phyloP scores from a whole-genome alignment of 495 filamentous ascomycete species.

The Penicillium alfredii region DNA sequence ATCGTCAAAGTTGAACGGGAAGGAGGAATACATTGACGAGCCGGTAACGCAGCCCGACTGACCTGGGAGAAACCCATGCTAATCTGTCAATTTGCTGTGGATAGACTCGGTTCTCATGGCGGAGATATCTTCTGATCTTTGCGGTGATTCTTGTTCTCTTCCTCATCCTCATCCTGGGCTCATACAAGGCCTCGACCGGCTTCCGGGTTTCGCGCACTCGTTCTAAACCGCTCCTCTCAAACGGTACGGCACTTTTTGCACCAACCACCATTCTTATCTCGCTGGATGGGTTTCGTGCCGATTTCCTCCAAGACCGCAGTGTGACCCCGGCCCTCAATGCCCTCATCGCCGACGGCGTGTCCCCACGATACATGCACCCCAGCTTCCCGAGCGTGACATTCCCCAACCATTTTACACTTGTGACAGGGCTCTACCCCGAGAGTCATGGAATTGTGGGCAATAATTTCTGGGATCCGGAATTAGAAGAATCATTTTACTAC shows the following conservation, averaged over 20 bases:
- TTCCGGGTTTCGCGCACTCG: constrained; percentile 24
- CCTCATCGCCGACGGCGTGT: constrained; percentile 78
- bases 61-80: constrained; percentile 11
- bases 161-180: constrained; percentile 46
- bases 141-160: constrained; percentile 43
- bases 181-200: constrained; percentile 46
- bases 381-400: constrained; percentile 97
- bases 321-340: constrained; percentile 76
- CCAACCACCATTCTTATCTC: constrained; percentile 93
- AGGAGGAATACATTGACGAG: constrained; percentile 26
- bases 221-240: constrained; percentile 26
- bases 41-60: constrained; percentile 21
- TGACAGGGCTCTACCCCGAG: constrained; percentile 88
- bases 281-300: constrained; percentile 93
- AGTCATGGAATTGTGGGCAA: constrained; percentile 92
- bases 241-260: constrained; percentile 75
- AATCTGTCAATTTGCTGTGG: constrained; percentile 1
- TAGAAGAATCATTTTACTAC: constrained; percentile 79
- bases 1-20: constrained; percentile 41
- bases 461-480: constrained; percentile 78
- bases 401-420: constrained; percentile 94
- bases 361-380: constrained; percentile 83
- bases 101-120: constrained; percentile 26
- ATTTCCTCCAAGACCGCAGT: constrained; percentile 78
- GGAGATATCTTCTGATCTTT: constrained; percentile 30